Evolutionary conservation across 208 protist species (phyloP).

Genomic region (Crithidia fasciculata): DNA sequence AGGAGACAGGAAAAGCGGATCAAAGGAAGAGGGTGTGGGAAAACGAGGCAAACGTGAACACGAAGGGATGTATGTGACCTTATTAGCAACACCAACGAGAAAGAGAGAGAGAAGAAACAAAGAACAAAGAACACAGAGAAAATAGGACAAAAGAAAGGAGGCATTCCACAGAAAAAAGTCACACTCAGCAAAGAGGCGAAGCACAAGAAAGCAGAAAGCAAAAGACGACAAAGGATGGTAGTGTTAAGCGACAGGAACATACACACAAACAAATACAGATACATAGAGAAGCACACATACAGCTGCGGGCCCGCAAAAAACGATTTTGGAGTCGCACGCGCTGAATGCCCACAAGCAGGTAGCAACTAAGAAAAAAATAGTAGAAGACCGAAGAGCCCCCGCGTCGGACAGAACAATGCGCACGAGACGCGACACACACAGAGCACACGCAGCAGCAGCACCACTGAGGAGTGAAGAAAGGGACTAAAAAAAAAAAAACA

Average conservation of each 20-base stretch:
- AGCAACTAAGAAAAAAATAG: slow-evolving; percentile 9
- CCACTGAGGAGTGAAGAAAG: background rate
- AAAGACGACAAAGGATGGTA: too few species aligned
- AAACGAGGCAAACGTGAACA: background rate
- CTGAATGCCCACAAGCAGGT: background rate
- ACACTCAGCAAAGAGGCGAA: too few species aligned
- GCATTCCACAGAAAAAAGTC: too few species aligned
- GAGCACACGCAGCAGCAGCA: too few species aligned
- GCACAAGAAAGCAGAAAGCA: too few species aligned
- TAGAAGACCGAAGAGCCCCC: background rate
- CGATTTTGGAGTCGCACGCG: too few species aligned
- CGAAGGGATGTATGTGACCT: background rate
- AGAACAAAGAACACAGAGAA: background rate
- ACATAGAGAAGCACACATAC: background rate
- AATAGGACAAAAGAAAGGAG: background rate
- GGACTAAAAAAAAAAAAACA: slow-evolving; percentile 16
- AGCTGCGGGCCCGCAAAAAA: background rate
- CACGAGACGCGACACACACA: too few species aligned
- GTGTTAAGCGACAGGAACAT: too few species aligned
- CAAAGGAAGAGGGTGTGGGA: background rate
- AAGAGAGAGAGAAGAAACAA: too few species aligned
- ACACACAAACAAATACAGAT: too few species aligned
- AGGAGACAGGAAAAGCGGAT: background rate
- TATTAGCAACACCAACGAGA: too few species aligned
- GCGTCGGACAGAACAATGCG: background rate